These are phyloP conservation scores for Euphorbia tirucalli DNA, from an alignment of 345 rosid species.

Conservation along the genomic window DNA sequence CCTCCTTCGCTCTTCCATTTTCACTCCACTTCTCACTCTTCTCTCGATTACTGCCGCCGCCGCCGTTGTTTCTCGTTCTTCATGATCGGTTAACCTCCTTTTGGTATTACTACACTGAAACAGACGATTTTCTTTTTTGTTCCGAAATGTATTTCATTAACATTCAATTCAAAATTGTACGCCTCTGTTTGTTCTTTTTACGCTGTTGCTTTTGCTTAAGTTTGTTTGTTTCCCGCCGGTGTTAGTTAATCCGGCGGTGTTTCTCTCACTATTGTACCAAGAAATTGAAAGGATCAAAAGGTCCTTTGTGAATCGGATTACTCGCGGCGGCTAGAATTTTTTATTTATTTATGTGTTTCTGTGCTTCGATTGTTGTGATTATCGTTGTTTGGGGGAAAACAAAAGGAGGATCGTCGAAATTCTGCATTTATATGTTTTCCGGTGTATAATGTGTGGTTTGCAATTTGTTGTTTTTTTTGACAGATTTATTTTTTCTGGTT, in stretches of 20 bases:
- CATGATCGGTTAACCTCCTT: constrained; percentile 26
- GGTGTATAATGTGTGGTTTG: neutral
- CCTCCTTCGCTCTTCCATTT: neutral
- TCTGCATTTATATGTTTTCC: neutral
- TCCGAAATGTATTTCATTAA: too few species aligned
- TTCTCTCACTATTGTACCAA: neutral
- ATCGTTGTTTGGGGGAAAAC: neutral
- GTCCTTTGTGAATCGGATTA: neutral
- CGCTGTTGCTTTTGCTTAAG: neutral
- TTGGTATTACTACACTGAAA: constrained; percentile 21
- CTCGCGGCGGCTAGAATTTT: neutral
- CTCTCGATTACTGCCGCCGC: neutral
- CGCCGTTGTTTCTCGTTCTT: neutral
- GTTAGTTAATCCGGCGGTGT: neutral
- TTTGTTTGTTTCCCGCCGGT: neutral
- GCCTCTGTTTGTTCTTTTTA: neutral
- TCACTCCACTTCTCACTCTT: too few species aligned
- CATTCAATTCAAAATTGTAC: neutral
- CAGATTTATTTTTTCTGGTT: neutral
- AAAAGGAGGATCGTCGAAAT: neutral
- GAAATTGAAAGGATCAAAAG: neutral
- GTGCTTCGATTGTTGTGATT: neutral
- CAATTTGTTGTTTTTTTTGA: neutral
- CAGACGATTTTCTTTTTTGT: neutral
- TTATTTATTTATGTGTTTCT: neutral